phyloP scores from a whole-genome alignment of 1,284 basidiomycete species.

The Naganishia albida region DNA sequence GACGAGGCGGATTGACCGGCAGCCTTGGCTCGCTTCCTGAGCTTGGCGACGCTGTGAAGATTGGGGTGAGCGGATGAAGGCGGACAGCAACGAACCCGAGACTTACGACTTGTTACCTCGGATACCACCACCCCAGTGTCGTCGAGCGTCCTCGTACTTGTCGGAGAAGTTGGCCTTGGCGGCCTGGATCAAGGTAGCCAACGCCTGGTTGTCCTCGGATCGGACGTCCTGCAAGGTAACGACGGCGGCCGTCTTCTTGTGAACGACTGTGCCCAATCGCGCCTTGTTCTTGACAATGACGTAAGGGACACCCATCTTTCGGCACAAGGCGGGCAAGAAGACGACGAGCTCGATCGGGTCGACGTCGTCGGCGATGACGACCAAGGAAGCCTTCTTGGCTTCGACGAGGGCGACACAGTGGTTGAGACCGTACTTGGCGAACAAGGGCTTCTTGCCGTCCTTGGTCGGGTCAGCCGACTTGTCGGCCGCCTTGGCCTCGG shows the following conservation, averaged over 20 bases:
- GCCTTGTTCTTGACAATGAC: slow-evolving; percentile 97
- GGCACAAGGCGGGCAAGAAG: slow-evolving; percentile 96
- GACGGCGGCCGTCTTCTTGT: slow-evolving; percentile 97
- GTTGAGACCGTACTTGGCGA: slow-evolving; percentile 96
- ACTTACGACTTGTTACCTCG: slow-evolving; percentile 78
- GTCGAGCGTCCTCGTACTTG: slow-evolving; percentile 89
- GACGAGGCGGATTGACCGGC: slow-evolving; percentile 52
- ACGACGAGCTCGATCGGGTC: slow-evolving; percentile 98
- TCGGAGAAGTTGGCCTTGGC: slow-evolving; percentile 98
- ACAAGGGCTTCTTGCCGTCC: slow-evolving; percentile 88
- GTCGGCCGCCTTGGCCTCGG: slow-evolving; percentile 63
- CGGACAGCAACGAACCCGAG: neutral
- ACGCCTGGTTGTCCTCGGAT: slow-evolving; percentile 90
- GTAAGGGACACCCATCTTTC: slow-evolving; percentile 98
- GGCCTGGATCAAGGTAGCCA: slow-evolving; percentile 87
- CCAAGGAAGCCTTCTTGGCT: slow-evolving; percentile 96
- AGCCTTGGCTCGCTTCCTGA: slow-evolving; percentile 92
- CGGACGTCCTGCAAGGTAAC: slow-evolving; percentile 89
- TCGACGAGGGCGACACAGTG: slow-evolving; percentile 93
- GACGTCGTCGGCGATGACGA: slow-evolving; percentile 96
- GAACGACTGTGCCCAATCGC: slow-evolving; percentile 91
- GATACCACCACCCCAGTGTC: slow-evolving; percentile 93
- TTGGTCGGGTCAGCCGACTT: slow-evolving; percentile 55
- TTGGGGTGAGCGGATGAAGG: neutral
- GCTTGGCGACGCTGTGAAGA: slow-evolving; percentile 69